Percentiles rank a stretch among this genome's conserved stretches.
These are phyloP conservation scores for Abrus pulchellus DNA, from an alignment of 306 rosid genomes.

Conservation along the genomic window DNA sequence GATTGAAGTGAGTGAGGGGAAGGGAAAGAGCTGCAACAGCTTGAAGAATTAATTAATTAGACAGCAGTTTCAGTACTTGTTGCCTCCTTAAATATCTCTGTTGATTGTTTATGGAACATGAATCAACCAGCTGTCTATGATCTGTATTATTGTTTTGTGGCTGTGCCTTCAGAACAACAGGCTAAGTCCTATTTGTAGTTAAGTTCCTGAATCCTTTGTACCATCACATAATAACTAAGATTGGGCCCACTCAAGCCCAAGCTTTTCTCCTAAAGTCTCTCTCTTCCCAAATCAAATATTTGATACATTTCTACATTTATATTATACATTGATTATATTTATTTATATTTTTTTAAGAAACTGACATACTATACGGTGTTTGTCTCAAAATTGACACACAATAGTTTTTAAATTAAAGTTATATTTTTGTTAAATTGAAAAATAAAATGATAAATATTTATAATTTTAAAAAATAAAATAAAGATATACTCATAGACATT, in stretches of 20 bases:
- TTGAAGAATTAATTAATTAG: slow-evolving; percentile 29
- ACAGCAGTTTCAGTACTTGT: slow-evolving; percentile 9
- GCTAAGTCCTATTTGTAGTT: slow-evolving; percentile 36
- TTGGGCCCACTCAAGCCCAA: slow-evolving; percentile 46
- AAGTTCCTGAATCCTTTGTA: slow-evolving; percentile 36
- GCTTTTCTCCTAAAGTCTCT: background rate
- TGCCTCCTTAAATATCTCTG: slow-evolving; percentile 26
- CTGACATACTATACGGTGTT: too few relatives aligned
- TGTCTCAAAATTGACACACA: too few relatives aligned
- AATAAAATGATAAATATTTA: too few relatives aligned
- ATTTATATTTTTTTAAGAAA: too few relatives aligned
- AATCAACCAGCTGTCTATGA: slow-evolving; percentile 37
- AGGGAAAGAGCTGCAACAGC: background rate
- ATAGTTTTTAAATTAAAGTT: too few relatives aligned
- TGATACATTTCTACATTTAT: background rate
- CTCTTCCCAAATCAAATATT: slow-evolving; percentile 23
- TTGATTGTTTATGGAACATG: slow-evolving; percentile 36
- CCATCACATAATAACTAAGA: slow-evolving; percentile 17
- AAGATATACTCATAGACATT: too few relatives aligned
- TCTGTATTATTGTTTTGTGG: slow-evolving; percentile 17
- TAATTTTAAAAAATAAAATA: too few relatives aligned
- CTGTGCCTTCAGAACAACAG: slow-evolving; percentile 32
- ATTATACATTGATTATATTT: too few relatives aligned
- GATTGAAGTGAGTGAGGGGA: background rate
- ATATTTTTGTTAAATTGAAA: too few relatives aligned